phyloP scores from a whole-genome alignment of 1,284 basidiomycete species.

The Pyrrhoderma noxium region DNA sequence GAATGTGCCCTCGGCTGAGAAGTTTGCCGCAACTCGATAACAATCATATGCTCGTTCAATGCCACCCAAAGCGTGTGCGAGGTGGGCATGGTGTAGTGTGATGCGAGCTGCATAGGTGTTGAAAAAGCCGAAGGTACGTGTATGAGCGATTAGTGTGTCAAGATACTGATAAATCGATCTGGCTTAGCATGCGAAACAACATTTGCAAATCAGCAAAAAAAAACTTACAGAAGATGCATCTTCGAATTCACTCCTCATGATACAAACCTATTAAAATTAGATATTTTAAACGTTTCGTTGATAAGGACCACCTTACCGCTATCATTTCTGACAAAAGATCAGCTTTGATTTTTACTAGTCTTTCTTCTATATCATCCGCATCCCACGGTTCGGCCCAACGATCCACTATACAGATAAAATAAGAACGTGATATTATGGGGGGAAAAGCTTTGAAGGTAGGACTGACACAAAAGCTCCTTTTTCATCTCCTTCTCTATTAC shows the following conservation, averaged over 20 bases:
- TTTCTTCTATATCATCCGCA: constrained; percentile 39
- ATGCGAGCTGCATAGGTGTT: constrained; percentile 50
- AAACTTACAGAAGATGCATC: constrained; percentile 36
- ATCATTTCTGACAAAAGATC: constrained; percentile 63
- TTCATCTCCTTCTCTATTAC: constrained; percentile 41
- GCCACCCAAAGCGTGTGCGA: constrained; percentile 53
- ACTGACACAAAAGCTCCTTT: constrained; percentile 28
- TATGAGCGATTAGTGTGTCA: constrained; percentile 49
- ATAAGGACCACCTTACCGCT: constrained; percentile 37
- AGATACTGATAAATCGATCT: constrained; percentile 35
- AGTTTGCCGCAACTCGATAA: constrained; percentile 50
- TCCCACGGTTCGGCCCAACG: constrained; percentile 47
- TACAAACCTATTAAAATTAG: constrained; percentile 40
- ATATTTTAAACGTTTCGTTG: not conserved
- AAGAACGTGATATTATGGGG: not conserved
- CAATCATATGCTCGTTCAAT: constrained; percentile 46
- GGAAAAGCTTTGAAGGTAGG: no score
- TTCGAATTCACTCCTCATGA: constrained; percentile 60
- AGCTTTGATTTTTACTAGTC: constrained; percentile 55
- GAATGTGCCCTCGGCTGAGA: constrained; percentile 41
- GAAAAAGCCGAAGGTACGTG: constrained; percentile 51
- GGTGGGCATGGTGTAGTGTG: constrained; percentile 59
- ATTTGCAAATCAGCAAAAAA: constrained; percentile 17
- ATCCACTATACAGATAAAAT: constrained; percentile 27
- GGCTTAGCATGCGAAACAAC: no score